Percentiles rank a stretch among this genome's conserved stretches.
Conservation (phyloP, 495 filamentous ascomycete species). For the Beverwykella pulmonaria region DNA sequence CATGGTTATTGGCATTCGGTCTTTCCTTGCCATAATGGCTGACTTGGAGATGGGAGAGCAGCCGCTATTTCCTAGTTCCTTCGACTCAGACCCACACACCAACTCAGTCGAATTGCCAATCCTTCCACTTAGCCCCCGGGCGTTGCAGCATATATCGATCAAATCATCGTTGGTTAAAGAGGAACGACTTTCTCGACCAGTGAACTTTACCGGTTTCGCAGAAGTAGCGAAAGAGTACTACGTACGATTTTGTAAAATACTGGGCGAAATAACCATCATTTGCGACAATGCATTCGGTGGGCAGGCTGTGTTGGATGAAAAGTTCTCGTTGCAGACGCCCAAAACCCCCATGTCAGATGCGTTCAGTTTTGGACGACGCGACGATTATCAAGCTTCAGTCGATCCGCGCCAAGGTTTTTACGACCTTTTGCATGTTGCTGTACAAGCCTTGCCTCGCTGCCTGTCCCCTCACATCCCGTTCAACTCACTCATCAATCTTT, state of each 20-base stretch:
- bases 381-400: conserved; percentile 70
- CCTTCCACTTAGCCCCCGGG: conserved; percentile 44
- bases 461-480: conserved; percentile 88
- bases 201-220: conserved; percentile 69
- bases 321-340: conserved; percentile 79
- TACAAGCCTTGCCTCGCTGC: conserved; percentile 91
- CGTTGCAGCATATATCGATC: conserved; percentile 40
- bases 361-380: conserved; percentile 82
- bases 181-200: conserved; percentile 71
- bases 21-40: conserved; percentile 88
- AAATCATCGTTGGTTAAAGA: conserved; percentile 47
- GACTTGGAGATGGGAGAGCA: conserved; percentile 87
- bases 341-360: conserved; percentile 94
- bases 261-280: conserved; percentile 92
- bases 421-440: conserved; percentile 90
- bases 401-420: conserved; percentile 96
- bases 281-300: conserved; percentile 97
- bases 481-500: conserved; percentile 89
- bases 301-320: conserved; percentile 92
- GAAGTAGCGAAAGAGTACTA: conserved; percentile 83
- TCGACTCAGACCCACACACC: conserved; percentile 41
- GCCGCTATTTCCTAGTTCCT: conserved; percentile 72
- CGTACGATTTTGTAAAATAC: conserved; percentile 85
- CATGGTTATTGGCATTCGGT: conserved; percentile 92
- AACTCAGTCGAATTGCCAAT: conserved; percentile 34